Base-by-base conservation (phyloP, 148 eudicot genomes). In the Fagopyrum tataricum region DNA sequence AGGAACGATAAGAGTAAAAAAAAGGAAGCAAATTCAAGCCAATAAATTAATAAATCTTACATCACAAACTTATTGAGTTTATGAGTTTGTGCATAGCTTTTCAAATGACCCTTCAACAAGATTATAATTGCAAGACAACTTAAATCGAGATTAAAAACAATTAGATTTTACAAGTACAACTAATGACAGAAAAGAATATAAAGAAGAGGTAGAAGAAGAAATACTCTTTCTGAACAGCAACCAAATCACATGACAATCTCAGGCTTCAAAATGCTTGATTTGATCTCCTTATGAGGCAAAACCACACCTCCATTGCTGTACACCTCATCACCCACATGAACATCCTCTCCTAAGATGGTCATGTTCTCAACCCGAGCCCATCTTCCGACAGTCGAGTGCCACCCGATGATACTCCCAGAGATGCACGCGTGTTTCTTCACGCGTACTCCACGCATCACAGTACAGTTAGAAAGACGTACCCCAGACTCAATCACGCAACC, bases 281-380 rank as follows among this genome's bases (percentile, higher is more conserved):
- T 93, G 79, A 93, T 93, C 85, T 91, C 95, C 79, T 93, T 93
- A 74, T 93, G 96, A 44, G 98, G 97, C 78, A 91, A 67, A 76
- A 93, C 97, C 20, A 93, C 92, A n/a, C 98, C 98, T 0, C 98
- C 98, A 21, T 89, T 93, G 81, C 91, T 89, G 80, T 91, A 91
- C 49, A 93, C 78, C 71, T 91, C 98, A 71, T 93, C 97, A 44
- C 92, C 82, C 18, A 93, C 97, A 53, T 89, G 95, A 68, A 91
- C 98, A 75, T 91, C 97, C 74, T 91, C 98, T 24, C 98, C 98
- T 4, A 93, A 88, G 48, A 93, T 88, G 6, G 98, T 87, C 94
- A 91, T 87, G 80, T 91, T 93, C 82, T 91, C 97, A 7, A 87
- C 92, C 0, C 97, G 91, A 13, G 97, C 90, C 98, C 97, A 90